These are phyloP conservation scores for Pichia sp. DNA, from an alignment of 1,139 yeast species.

Conservation along the genomic window DNA sequence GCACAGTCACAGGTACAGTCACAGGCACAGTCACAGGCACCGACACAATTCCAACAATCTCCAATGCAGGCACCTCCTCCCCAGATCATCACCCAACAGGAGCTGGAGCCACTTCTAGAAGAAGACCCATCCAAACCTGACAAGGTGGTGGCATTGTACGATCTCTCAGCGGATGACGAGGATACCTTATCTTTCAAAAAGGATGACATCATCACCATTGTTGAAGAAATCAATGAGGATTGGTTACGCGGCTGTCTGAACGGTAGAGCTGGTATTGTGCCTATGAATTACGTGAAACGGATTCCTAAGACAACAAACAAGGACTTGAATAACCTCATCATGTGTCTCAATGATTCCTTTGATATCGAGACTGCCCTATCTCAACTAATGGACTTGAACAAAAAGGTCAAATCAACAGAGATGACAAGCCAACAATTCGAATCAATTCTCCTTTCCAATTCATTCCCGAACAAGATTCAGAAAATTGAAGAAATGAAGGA, in stretches of 20 bases:
- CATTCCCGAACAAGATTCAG: conserved; percentile 25
- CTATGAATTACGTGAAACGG: conserved; percentile 85
- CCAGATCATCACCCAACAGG: not conserved
- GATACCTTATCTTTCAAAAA: conserved; percentile 67
- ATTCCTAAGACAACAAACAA: conserved; percentile 58
- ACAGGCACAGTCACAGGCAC: conserved; percentile 1
- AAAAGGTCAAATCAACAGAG: conserved; percentile 20
- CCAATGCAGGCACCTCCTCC: not conserved
- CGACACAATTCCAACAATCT: not conserved
- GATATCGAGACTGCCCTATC: conserved; percentile 64
- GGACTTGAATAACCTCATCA: conserved; percentile 37
- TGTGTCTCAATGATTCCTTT: conserved; percentile 36
- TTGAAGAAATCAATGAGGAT: conserved; percentile 83
- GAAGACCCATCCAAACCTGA: conserved; percentile 33
- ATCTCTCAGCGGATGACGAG: conserved; percentile 61
- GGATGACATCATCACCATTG: conserved; percentile 74
- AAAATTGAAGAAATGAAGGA: conserved; percentile 16
- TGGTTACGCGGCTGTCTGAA: conserved; percentile 93
- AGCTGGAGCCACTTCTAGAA: not conserved
- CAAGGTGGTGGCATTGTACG: conserved; percentile 76
- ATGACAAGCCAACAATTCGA: conserved; percentile 25
- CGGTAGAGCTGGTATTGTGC: conserved; percentile 87
- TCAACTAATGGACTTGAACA: conserved; percentile 35
- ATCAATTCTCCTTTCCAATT: conserved; percentile 18
- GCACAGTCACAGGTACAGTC: conserved; percentile 1